A percentile compares a stretch with the other conserved stretches of the same genome.
Conservation (phyloP, 2,329 filamentous ascomycete species). For the Penicillium sclerotigenum region DNA sequence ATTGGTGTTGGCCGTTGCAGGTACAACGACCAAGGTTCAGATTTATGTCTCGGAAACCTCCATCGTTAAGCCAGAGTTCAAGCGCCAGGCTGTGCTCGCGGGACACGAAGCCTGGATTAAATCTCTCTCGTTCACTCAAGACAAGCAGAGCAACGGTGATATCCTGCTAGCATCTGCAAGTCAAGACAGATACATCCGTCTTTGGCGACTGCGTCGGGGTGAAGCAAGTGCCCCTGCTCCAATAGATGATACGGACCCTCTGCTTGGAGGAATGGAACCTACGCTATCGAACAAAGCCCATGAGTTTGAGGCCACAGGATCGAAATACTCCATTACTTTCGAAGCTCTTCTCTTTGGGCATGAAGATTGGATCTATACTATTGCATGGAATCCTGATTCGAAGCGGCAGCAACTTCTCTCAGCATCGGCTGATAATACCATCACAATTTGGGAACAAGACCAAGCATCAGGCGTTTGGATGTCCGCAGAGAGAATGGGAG, state of each 20-base stretch:
- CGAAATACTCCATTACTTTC: conserved; percentile 79
- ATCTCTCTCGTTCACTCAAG: conserved; percentile 72
- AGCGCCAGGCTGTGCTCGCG: conserved; percentile 69
- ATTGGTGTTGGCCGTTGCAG: conserved; percentile 74
- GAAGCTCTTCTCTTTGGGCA: conserved; percentile 91
- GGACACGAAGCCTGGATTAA: conserved; percentile 96
- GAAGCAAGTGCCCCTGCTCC: conserved; percentile 55
- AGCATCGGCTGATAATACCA: conserved; percentile 89
- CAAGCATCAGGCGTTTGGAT: conserved; percentile 84
- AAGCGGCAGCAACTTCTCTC: conserved; percentile 71
- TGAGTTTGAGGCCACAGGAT: conserved; percentile 59
- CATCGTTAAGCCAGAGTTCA: conserved; percentile 53
- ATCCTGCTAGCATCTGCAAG: conserved; percentile 86
- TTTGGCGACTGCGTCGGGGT: conserved; percentile 81
- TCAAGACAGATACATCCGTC: conserved; percentile 93
- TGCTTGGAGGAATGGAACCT: conserved; percentile 52
- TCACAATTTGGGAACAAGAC: conserved; percentile 90
- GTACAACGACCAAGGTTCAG: conserved; percentile 78
- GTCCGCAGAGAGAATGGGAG: conserved; percentile 77
- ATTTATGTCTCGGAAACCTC: conserved; percentile 62
- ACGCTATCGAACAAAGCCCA: conserved; percentile 88
- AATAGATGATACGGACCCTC: conserved; percentile 34
- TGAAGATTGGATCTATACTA: conserved; percentile 97
- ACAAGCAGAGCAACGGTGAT: conserved; percentile 59
- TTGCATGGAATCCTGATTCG: conserved; percentile 63